Evolutionary conservation across 2,329 filamentous ascomycete species (phyloP), one percentile per base, ranked within the genome.

Genomic region (Hymenoscyphus linearis): DNA sequence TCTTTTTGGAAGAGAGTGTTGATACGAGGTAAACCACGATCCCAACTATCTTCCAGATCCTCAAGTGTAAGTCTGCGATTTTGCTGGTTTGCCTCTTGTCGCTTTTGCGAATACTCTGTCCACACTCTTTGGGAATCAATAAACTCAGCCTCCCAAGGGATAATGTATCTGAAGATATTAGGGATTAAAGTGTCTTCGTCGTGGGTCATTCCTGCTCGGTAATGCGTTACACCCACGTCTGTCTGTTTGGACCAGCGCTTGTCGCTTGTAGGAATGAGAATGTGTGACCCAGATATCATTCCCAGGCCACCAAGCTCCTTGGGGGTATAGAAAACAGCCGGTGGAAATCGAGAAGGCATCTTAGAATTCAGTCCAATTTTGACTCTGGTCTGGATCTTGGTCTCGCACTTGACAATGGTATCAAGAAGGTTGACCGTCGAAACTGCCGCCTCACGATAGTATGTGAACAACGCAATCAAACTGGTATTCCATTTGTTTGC

Each of bases 401-500:
- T 99, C 77, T 99, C 95, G 69, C 95, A 99, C 78, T 99, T 99
- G 74, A 99, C 95, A 69, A 99, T 99, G 0, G 93, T 97, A 73
- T 99, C 95, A 2, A 99, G 83, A 4, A 99, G 81, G 64, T 91
- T 90, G 63, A 98, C 91, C 0, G 96, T 99, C 0, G 93, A 96
- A 1, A 98, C 93, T 16, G 95, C 95, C 55, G 95, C 95, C 74
- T 99, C 95, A 74, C 95, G 91, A 74, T 99, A 99, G 76, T 99
- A 99, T 0, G 95, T 98, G 78, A 99, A 99, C 27, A 99, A 83
- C 0, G 95, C 93, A 71, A 99, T 99, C 67, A 99, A 77, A 1
- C 91, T 95, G 0, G 95, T 99, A 76, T 99, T 99, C 95, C 96
- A 99, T 78, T 99, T 99, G 78, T 99, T 99, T 54, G 96, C 95